Conservation (phyloP, 257 asterid species). For the Solanum lycopersicoides region DNA sequence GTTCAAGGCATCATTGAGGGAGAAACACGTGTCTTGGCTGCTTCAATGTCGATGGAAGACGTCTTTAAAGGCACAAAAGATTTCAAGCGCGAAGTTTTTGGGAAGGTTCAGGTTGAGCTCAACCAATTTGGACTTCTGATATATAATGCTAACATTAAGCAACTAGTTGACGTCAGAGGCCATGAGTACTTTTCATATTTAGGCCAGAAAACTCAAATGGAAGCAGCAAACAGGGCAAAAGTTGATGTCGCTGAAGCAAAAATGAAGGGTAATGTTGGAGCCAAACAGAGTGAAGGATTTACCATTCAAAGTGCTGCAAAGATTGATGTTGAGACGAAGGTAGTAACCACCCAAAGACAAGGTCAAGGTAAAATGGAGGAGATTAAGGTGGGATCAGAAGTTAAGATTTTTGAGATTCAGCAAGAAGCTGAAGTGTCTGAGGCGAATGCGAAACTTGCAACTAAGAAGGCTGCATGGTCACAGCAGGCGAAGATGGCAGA, state of each 20-base stretch:
- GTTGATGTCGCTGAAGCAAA: conserved; percentile 53
- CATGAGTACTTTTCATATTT: conserved; percentile 60
- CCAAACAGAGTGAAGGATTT: conserved; percentile 41
- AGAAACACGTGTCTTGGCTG: conserved; percentile 55
- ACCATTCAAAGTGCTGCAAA: conserved; percentile 46
- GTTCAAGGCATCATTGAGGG: conserved; percentile 64
- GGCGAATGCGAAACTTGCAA: conserved; percentile 37
- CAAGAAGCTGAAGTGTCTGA: conserved; percentile 50
- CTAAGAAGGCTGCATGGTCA: conserved; percentile 56
- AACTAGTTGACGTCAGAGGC: conserved; percentile 56
- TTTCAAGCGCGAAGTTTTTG: conserved; percentile 50
- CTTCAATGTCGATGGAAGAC: conserved; percentile 68
- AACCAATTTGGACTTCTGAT: conserved; percentile 52
- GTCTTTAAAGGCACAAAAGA: conserved; percentile 48
- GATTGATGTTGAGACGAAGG: conserved; percentile 59
- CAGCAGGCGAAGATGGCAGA: conserved; percentile 39
- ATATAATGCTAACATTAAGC: conserved; percentile 61
- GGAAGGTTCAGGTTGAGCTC: conserved; percentile 52
- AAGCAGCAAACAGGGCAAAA: conserved; percentile 53
- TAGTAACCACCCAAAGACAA: conserved; percentile 29
- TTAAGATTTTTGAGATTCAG: conserved; percentile 39
- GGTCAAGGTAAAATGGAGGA: conserved; percentile 53
- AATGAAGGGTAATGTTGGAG: conserved; percentile 56
- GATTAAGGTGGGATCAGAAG: conserved; percentile 31
- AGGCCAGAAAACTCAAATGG: conserved; percentile 64